Evolutionary conservation across 441 rosid genomes (phyloP), one percentile per base, ranked within the genome.

Genomic region (Cnidoscolus chayamansa): DNA sequence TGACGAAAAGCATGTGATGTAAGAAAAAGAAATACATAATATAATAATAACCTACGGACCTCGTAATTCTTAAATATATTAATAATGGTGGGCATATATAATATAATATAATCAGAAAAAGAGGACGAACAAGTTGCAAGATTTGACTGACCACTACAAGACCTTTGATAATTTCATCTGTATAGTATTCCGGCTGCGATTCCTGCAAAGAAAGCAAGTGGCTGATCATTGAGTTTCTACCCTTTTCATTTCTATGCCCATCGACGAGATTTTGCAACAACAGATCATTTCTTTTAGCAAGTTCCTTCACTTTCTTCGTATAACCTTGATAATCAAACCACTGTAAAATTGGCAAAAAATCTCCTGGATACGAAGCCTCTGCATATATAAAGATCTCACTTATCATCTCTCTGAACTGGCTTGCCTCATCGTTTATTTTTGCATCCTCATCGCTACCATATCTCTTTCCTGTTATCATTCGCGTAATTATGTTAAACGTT

Each of bases 231-330:
- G 82, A 66, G 8, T 75, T 76, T 13, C 16, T 69, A 3, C 40
- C 71, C 45, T 70, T 67, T 49, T 37, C 73, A 66, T 66, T 31
- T 70, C 86, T 68, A n/a, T 75, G 81, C 50, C 82, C 87, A 40
- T 89, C 87, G 55, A 88, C 63, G 58, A 89, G 53, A 2, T 72
- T 68, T 69, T 86, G 87, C 74, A 88, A 62, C 73, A 86, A 81
- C 32, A 50, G 47, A 61, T 87, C 87, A 68, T 70, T 72, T 50
- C 73, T 80, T 47, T 73, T 59, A 12, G 77, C 79, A 0, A 89
- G 77, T 72, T 47, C 70, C 67, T 2, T 30, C 69, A 82, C 30
- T 77, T 70, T 82, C 68, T 81, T 81, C 68, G 78, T 75, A 59
- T 73, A 62, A 2, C 73, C 57, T 15, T 48, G 37, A 43, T 72